These are phyloP conservation scores for Fusarium anthophilum DNA, from an alignment of 2,329 filamentous ascomycete species.

Conservation along the genomic window DNA sequence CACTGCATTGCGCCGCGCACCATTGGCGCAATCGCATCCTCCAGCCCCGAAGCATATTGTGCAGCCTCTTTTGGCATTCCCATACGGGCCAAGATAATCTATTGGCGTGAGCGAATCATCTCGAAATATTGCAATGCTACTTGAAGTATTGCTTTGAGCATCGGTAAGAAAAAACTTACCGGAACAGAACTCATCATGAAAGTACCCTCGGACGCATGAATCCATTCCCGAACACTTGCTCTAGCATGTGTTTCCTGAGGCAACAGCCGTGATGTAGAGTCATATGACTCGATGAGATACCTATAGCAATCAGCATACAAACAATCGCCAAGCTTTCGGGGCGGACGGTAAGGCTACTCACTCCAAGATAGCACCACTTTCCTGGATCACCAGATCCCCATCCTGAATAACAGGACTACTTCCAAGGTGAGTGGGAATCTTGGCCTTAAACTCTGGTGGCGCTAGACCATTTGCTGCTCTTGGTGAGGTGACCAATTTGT, in stretches of 20 bases:
- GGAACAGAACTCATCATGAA: neutral
- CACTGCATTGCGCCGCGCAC: neutral
- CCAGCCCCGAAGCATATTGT: neutral
- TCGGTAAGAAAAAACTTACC: neutral
- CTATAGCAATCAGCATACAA: neutral
- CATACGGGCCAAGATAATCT: neutral
- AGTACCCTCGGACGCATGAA: neutral
- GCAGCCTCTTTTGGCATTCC: neutral
- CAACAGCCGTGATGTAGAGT: neutral
- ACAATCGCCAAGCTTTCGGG: accelerated
- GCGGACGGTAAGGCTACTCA: neutral
- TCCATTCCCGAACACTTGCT: neutral
- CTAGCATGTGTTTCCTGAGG: neutral
- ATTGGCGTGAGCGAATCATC: accelerated
- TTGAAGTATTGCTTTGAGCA: neutral
- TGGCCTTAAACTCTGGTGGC: neutral
- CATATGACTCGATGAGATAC: neutral
- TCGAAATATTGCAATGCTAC: neutral
- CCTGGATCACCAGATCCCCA: neutral
- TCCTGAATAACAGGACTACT: neutral
- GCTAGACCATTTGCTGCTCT: neutral
- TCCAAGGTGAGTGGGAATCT: neutral
- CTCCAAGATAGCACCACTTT: neutral
- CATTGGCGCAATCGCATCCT: neutral
- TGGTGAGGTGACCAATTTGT: neutral